These are phyloP conservation scores for Globisporangium ultimum DNA, from an alignment of 352 stramenopile species.

Conservation along the genomic window DNA sequence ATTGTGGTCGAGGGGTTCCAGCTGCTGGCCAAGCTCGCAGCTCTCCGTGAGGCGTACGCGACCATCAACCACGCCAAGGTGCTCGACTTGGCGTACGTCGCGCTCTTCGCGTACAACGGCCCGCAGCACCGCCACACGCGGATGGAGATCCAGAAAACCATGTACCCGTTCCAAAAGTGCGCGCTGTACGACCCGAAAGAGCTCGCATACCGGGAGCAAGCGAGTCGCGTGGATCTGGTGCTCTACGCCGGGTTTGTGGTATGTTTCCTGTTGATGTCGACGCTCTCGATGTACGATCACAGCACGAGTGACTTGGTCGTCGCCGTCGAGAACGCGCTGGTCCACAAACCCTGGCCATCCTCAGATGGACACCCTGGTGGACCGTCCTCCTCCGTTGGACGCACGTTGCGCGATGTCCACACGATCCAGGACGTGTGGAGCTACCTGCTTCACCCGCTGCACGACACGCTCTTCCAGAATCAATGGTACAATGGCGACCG, in stretches of 20 bases:
- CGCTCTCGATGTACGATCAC: conserved; percentile 39
- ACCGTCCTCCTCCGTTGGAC: conserved; percentile 1
- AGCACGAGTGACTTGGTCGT: conserved; percentile 34
- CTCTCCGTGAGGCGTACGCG: conserved; percentile 37
- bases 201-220: conserved; percentile 39
- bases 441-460: conserved; percentile 39
- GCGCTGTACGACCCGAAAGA: conserved; percentile 55
- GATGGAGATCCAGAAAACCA: conserved; percentile 53
- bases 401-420: conserved; percentile 30
- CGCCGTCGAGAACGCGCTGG: conserved; percentile 21
- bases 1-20: conserved; percentile 75
- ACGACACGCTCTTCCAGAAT: conserved; percentile 41
- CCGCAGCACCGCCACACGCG: conserved; percentile 61
- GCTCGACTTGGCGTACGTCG: conserved; percentile 68
- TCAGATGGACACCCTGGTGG: background rate
- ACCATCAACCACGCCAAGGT: conserved; percentile 63
- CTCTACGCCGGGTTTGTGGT: conserved; percentile 47
- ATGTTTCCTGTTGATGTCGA: conserved; percentile 40
- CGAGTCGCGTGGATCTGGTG: conserved; percentile 34
- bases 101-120: conserved; percentile 63
- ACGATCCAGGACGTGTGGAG: conserved; percentile 51
- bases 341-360: conserved; percentile 6
- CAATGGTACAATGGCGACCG: conserved; percentile 58
- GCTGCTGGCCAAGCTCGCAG: conserved; percentile 48
- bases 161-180: conserved; percentile 70